A percentile compares a stretch with the other conserved stretches of the same genome.
Evolutionary conservation across 257 asterid genomes (phyloP).

Genomic region (Jasminum sambac): DNA sequence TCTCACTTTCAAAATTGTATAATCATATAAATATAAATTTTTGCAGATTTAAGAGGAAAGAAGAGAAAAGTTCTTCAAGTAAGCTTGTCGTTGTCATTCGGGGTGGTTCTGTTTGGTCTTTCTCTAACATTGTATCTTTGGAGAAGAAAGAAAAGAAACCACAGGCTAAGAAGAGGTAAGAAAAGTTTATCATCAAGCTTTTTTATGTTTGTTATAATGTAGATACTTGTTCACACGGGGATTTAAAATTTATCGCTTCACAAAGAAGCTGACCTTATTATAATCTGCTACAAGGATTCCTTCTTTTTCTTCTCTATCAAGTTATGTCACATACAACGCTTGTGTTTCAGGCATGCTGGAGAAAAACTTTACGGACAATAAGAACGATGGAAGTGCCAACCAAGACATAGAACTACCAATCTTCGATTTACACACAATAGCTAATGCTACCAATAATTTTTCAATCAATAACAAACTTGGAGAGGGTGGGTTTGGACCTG

Average conservation of each 20-base stretch:
- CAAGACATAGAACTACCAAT: too few species aligned
- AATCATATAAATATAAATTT: not conserved
- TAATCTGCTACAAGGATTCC: not conserved
- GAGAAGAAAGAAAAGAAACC: slow-evolving; percentile 1
- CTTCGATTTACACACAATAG: too few species aligned
- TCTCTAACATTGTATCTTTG: not conserved
- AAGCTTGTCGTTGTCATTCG: slow-evolving; percentile 3
- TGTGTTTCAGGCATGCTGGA: not conserved
- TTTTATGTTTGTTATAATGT: too few species aligned
- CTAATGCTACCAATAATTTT: too few species aligned
- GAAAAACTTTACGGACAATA: too few species aligned
- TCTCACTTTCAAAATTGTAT: not conserved
- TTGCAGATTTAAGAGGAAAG: not conserved
- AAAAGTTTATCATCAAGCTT: not conserved
- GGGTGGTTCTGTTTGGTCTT: slow-evolving; percentile 14
- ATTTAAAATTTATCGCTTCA: too few species aligned
- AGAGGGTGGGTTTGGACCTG: too few species aligned
- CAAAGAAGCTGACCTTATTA: not conserved
- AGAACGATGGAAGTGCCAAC: too few species aligned
- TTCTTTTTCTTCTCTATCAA: not conserved
- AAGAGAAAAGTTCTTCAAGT: not conserved
- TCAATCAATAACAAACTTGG: too few species aligned
- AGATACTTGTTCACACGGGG: too few species aligned
- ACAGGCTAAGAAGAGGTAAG: slow-evolving; percentile 20
- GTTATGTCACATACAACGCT: not conserved